Conservation (phyloP, 345 rosid species). For the Brassica carinata region DNA sequence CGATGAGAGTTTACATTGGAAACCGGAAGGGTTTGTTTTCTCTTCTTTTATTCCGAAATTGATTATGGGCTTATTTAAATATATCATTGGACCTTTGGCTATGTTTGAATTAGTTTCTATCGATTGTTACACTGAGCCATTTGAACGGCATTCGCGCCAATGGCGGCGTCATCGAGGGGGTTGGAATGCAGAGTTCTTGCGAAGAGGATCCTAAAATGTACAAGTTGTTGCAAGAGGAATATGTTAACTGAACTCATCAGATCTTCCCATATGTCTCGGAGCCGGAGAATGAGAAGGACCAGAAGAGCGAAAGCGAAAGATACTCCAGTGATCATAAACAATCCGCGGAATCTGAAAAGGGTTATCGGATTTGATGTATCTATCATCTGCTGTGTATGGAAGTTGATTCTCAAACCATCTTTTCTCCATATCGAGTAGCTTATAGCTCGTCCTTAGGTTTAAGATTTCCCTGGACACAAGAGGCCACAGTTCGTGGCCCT, state of each 20-base stretch:
- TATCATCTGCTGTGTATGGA: conserved; percentile 12
- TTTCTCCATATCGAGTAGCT: conserved; percentile 18
- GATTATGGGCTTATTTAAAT: conserved; percentile 8
- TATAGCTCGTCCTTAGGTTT: not conserved
- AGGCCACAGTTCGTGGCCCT: not conserved
- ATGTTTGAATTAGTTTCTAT: not conserved
- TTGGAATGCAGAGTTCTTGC: conserved; percentile 13
- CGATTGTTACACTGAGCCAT: conserved; percentile 14
- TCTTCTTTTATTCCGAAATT: not conserved
- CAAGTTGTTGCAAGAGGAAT: not conserved
- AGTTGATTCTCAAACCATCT: conserved; percentile 13
- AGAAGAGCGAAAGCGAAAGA: conserved; percentile 15
- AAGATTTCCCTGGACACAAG: conserved; percentile 23
- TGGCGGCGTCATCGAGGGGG: not conserved
- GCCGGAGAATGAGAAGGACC: conserved; percentile 1
- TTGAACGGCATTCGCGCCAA: not conserved
- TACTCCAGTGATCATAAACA: conserved; percentile 31
- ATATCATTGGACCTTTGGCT: not conserved
- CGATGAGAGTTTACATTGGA: not conserved
- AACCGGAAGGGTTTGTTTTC: conserved; percentile 15
- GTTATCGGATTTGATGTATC: conserved; percentile 24
- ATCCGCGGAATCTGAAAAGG: conserved; percentile 30
- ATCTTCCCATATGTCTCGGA: not conserved
- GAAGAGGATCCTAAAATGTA: not conserved
- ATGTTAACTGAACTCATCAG: not conserved